Conservation (phyloP, 2,329 filamentous ascomycete species). For the Cryphonectria japonica region DNA sequence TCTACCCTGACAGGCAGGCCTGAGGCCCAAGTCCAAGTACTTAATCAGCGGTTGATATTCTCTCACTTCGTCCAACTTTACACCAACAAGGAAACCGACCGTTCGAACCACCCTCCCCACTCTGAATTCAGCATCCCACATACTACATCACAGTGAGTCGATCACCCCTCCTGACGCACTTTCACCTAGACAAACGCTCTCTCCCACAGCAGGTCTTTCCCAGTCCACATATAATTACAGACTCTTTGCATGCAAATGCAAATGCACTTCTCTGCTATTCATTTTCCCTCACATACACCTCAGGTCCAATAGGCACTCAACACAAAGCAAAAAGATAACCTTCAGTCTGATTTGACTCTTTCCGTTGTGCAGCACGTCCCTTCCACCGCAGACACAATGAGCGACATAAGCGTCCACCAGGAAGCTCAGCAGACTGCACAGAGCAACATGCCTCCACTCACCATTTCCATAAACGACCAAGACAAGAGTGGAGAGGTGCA, state of each 20-base stretch:
- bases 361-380: background rate
- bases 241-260: background rate
- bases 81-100: background rate
- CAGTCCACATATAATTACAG: background rate
- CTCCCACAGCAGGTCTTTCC: background rate
- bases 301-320: background rate
- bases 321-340: background rate
- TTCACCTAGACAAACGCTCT: background rate
- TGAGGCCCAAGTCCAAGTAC: background rate
- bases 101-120: background rate
- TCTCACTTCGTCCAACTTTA: background rate
- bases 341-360: background rate
- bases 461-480: background rate
- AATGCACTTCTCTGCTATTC: background rate
- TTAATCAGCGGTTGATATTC: background rate
- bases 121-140: background rate
- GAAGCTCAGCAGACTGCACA: background rate
- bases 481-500: background rate
- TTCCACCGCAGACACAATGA: background rate
- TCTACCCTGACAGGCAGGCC: background rate
- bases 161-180: background rate
- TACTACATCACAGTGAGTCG: background rate
- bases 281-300: background rate
- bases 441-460: background rate
- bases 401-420: background rate